Conservation (phyloP, 2,329 filamentous ascomycete species). For the Cladosporium velox region DNA sequence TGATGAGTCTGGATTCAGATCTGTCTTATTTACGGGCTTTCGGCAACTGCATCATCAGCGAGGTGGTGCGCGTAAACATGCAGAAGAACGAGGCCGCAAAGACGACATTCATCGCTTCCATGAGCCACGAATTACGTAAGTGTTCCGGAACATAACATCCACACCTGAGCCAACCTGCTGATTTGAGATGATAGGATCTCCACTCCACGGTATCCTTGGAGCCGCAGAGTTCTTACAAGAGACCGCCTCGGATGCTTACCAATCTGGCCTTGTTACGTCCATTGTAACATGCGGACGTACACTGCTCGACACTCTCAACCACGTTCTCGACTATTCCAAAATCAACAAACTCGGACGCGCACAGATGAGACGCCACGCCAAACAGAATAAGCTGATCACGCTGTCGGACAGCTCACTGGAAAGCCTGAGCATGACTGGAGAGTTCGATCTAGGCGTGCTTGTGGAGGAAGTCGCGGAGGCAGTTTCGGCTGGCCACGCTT, state of each 20-base stretch:
- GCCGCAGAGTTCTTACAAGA: constrained; percentile 51
- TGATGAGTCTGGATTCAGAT: constrained; percentile 42
- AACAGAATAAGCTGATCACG: constrained; percentile 34
- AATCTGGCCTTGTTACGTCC: constrained; percentile 49
- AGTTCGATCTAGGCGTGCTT: constrained; percentile 48
- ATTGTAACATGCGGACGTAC: constrained; percentile 52
- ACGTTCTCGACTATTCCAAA: constrained; percentile 47
- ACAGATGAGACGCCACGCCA: constrained; percentile 31
- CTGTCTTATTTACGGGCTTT: constrained; percentile 47
- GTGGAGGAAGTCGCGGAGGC: constrained; percentile 59
- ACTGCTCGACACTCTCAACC: constrained; percentile 48
- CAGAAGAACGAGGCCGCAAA: constrained; percentile 49
- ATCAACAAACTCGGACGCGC: constrained; percentile 42
- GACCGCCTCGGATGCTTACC: constrained; percentile 44
- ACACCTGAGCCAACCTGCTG: not conserved
- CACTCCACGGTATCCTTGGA: constrained; percentile 49
- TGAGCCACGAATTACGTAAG: constrained; percentile 52
- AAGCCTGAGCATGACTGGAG: constrained; percentile 37
- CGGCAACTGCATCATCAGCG: constrained; percentile 43
- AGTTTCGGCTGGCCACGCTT: constrained; percentile 54
- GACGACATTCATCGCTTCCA: constrained; percentile 51
- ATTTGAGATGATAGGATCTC: constrained; percentile 32
- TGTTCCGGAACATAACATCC: not conserved
- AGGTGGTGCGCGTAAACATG: constrained; percentile 42
- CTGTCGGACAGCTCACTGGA: constrained; percentile 31